A percentile compares a stretch with the other conserved stretches of the same genome.
These are phyloP conservation scores for Neophaeococcomyces mojaviensis DNA, from an alignment of 2,329 filamentous ascomycete species.

Conservation along the genomic window DNA sequence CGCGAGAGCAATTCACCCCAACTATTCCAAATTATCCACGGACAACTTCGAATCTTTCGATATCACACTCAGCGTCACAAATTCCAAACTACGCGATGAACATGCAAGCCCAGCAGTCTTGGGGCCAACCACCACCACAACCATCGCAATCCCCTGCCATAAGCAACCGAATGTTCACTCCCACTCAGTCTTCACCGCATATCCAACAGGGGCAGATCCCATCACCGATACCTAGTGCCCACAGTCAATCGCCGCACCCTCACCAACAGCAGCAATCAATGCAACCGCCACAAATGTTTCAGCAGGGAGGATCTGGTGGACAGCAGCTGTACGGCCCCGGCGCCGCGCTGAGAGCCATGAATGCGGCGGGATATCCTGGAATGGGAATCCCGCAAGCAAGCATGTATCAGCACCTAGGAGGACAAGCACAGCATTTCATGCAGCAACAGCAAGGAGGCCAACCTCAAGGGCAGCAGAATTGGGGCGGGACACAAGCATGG, in stretches of 20 bases:
- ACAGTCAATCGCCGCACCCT: slow-evolving; percentile 19
- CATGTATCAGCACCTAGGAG: slow-evolving; percentile 14
- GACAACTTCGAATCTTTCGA: slow-evolving; percentile 50
- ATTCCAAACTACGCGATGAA: slow-evolving; percentile 48
- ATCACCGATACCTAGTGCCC: slow-evolving; percentile 19
- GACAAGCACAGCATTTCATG: slow-evolving; percentile 19
- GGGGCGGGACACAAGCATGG: slow-evolving; percentile 17
- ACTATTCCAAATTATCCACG: slow-evolving; percentile 16
- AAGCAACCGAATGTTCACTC: slow-evolving; percentile 28
- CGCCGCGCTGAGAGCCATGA: slow-evolving; percentile 22
- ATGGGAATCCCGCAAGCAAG: slow-evolving; percentile 16
- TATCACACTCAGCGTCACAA: slow-evolving; percentile 48
- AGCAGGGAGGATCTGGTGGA: slow-evolving; percentile 3
- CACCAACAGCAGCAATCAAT: slow-evolving; percentile 18
- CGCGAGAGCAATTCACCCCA: slow-evolving; percentile 51
- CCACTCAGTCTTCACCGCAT: slow-evolving; percentile 18
- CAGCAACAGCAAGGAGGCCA: slow-evolving; percentile 15
- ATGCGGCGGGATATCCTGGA: slow-evolving; percentile 17
- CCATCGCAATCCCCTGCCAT: slow-evolving; percentile 53
- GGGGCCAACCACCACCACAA: slow-evolving; percentile 56
- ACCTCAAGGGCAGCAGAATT: slow-evolving; percentile 17
- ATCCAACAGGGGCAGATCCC: slow-evolving; percentile 21
- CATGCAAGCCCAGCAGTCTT: slow-evolving; percentile 55
- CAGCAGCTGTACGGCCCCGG: slow-evolving; percentile 22
- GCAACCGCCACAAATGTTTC: slow-evolving; percentile 18